Evolutionary conservation across 2,329 filamentous ascomycete genomes (phyloP), one percentile per base, ranked within the genome.

Genomic region (Thermothelomyces thermophilus): DNA sequence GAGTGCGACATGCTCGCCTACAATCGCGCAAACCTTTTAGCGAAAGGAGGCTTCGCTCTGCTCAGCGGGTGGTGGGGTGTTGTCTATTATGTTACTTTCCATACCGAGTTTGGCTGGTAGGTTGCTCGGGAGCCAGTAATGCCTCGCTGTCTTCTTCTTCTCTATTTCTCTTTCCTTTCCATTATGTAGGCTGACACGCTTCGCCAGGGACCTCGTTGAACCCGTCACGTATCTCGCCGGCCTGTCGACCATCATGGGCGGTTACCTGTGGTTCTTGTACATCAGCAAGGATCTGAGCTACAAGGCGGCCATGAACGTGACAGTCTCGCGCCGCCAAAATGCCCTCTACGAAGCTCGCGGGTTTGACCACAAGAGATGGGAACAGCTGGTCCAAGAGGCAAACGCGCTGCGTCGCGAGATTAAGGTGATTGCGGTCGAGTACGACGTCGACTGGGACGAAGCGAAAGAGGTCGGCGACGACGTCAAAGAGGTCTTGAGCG

Each of bases 211-310:
- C 60, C 79, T 89, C 6, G 90, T 95, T 74, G 90, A 95, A 68
- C 90, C 89, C 0, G 81, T 95, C 2, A 95, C 89, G 30, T 95
- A 95, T 63, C 80, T 95, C 14, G 89, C 87, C 2, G 87, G 89
- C n/a, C 73, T 96, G 56, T 81, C 83, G 0, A 90, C 86, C 11
- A 80, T 95, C 62, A 94, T 95, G 72, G 84, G 84, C 7, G 90
- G 89, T 58, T 96, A 96, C 62, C 73, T 95, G 47, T 96, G 89
- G 88, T 95, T 96, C 65, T 72, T 95, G 11, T 95, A 90, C 68
- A 87, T 95, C 71, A 94, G 90, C 69, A 81, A 87, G 17, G 90
- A 95, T 68, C 83, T 95, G 10, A 87, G 82, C 56, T 95, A 95
- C 72, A 84, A 86, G 58, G 84, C 84, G 2, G 89, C 90, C 24